A percentile compares a stretch with the other conserved stretches of the same genome.
phyloP scores from a whole-genome alignment of 139 green algal genomes.

The Micractinium conductrix region DNA sequence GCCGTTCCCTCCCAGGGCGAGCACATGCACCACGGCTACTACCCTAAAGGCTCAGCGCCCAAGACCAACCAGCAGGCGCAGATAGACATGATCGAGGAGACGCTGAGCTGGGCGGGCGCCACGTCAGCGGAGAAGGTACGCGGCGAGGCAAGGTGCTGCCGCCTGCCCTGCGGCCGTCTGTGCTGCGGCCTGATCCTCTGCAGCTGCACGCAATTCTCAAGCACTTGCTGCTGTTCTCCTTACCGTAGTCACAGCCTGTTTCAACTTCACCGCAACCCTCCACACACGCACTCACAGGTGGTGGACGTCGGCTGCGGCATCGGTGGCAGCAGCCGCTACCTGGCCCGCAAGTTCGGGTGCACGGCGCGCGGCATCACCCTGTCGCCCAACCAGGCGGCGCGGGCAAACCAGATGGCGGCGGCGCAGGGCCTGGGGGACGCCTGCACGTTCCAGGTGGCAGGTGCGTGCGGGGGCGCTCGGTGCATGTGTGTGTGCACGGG shows the following conservation, averaged over 20 bases:
- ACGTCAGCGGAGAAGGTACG: slow-evolving; percentile 51
- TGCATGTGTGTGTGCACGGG: too few relatives aligned
- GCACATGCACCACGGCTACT: slow-evolving; percentile 99
- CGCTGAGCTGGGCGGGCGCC: slow-evolving; percentile 81
- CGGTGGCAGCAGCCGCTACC: slow-evolving; percentile 89
- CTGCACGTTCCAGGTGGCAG: slow-evolving; percentile 68
- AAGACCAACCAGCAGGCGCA: slow-evolving; percentile 87
- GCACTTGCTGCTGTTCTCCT: too few relatives aligned
- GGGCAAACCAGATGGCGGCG: slow-evolving; percentile 79
- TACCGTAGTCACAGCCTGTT: too few relatives aligned
- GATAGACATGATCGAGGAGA: slow-evolving; percentile 96
- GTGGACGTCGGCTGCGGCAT: slow-evolving; percentile 98
- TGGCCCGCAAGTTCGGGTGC: slow-evolving; percentile 80
- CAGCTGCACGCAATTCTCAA: too few relatives aligned
- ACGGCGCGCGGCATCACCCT: slow-evolving; percentile 88
- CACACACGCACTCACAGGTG: slow-evolving; percentile 54
- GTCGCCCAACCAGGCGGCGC: slow-evolving; percentile 77
- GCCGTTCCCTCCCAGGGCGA: slow-evolving; percentile 55
- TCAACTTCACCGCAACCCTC: too few relatives aligned
- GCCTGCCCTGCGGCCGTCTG: background rate
- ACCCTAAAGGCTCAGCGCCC: slow-evolving; percentile 57
- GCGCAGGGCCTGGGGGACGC: slow-evolving; percentile 65
- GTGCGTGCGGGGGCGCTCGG: background rate
- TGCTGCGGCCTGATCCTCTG: too few relatives aligned
- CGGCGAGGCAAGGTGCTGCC: background rate